phyloP scores from a whole-genome alignment of 2,329 filamentous ascomycete species.

The Dactylellina leptospora region DNA sequence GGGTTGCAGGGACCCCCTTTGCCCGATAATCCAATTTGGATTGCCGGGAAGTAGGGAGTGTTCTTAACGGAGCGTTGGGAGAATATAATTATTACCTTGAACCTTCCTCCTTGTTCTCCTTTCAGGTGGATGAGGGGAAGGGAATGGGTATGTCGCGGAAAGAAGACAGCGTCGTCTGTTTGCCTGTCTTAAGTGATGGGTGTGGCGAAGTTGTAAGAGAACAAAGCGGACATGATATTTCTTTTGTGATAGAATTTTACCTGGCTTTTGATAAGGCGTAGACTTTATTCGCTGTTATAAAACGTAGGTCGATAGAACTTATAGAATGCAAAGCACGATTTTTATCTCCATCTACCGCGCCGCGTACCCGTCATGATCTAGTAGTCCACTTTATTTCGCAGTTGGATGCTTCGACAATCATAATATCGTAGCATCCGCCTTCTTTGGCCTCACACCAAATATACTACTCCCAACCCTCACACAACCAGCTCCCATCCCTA shows the following conservation, averaged over 20 bases:
- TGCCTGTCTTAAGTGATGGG: constrained; percentile 51
- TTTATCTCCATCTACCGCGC: no score
- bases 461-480: constrained; percentile 93
- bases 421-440: constrained; percentile 70
- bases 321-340: no score
- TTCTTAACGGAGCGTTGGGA: constrained; percentile 87
- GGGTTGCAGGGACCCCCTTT: constrained; percentile 76
- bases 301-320: no score
- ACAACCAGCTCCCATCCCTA: constrained; percentile 83
- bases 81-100: constrained; percentile 62
- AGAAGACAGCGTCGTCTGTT: constrained; percentile 50
- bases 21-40: constrained; percentile 59
- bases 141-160: constrained; percentile 39
- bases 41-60: constrained; percentile 66
- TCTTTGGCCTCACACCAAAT: constrained; percentile 83
- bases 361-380: not conserved
- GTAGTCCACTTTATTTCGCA: not conserved
- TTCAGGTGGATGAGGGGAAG: not conserved
- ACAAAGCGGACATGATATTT: constrained; percentile 58
- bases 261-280: not conserved
- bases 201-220: constrained; percentile 57
- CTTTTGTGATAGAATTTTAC: not conserved
- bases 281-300: constrained; percentile 1
- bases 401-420: not conserved
- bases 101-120: constrained; percentile 44